A percentile compares a stretch with the other conserved stretches of the same genome.
Evolutionary conservation across 2,329 filamentous ascomycete genomes (phyloP).

Genomic region (Nemania bipapillata): DNA sequence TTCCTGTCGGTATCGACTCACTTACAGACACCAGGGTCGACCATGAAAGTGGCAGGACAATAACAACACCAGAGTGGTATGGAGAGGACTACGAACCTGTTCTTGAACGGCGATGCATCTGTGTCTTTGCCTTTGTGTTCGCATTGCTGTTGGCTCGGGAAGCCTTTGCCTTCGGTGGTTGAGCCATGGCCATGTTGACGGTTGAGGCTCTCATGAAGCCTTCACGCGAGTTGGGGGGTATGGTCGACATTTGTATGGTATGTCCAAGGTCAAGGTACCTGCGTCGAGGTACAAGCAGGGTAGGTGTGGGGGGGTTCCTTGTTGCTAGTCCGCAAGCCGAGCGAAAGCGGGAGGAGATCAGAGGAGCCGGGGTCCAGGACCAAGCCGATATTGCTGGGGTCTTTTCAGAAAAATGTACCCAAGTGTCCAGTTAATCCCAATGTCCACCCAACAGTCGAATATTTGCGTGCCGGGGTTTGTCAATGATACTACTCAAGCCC

Average conservation of each 20-base stretch:
- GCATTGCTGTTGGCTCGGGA: constrained; percentile 64
- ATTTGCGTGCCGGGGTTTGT: constrained; percentile 44
- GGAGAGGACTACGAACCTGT: constrained; percentile 76
- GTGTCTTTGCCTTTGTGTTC: constrained; percentile 74
- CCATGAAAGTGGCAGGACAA: constrained; percentile 40
- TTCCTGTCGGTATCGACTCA: constrained; percentile 35
- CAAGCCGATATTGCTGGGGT: constrained; percentile 51
- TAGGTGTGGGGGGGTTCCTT: constrained; percentile 49
- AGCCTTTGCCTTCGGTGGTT: constrained; percentile 68
- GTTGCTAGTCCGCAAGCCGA: constrained; percentile 52
- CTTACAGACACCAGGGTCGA: constrained; percentile 41
- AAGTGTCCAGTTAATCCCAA: constrained; percentile 51
- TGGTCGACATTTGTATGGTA: constrained; percentile 72
- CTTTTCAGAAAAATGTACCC: constrained; percentile 48
- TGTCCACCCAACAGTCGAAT: constrained; percentile 48
- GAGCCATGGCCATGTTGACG: constrained; percentile 71
- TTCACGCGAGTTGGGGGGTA: constrained; percentile 69
- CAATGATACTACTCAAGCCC: constrained; percentile 43
- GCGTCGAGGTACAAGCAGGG: constrained; percentile 53
- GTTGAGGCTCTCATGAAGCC: constrained; percentile 61
- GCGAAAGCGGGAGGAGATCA: constrained; percentile 57
- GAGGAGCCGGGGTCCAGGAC: constrained; percentile 51
- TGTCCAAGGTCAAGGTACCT: constrained; percentile 55
- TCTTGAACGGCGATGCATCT: constrained; percentile 93
- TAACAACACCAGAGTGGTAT: constrained; percentile 39